Evolutionary conservation across 768 basidiomycete species (phyloP), one percentile per base, ranked within the genome.

Genomic region (Hericium alpestre): DNA sequence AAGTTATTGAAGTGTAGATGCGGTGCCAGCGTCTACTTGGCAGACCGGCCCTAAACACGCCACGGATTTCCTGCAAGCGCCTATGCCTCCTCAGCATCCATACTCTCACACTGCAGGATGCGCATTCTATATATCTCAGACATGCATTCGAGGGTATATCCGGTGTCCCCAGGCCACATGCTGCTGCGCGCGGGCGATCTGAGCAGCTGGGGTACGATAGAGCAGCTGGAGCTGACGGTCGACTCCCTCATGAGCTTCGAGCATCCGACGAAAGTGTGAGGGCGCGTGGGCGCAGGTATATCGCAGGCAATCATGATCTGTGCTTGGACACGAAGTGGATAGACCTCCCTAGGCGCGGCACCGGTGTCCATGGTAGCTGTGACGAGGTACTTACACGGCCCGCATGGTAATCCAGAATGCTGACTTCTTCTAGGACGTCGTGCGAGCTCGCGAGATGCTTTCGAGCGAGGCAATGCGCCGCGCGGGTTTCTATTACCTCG

Each of bases 41-140:
- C 25, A 25, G 25, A 25, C 25, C 25, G 25, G 25, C n/a, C n/a
- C n/a, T n/a, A n/a, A n/a, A n/a, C n/a, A n/a, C n/a, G n/a, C 25
- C 25, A 25, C 25, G 25, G 25, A 2, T 25, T 25, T 25, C 25
- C 25, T 25, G 25, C 25, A 25, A 25, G 25, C 25, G 25, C 25
- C 25, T 25, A 25, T 8, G 32, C 32, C 8, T 46, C 18, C 13
- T 20, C 43, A 20, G n/a, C 56, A 27, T 46, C 50, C 32, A 63
- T 66, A 1, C 73, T 72, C n/a, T 60, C 62, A 8, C 73, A 73
- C 10, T 73, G 69, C 23, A 23, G 23, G 69, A 74, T 73, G 2
- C 71, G 73, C 23, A 74, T 74, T 43, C 67, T 74, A 3, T 74
- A 73, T 60, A 63, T 74, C 11, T 73, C 73, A 0, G 73, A 74